These are phyloP conservation scores for Blastomyces silverae DNA, from an alignment of 2,329 filamentous ascomycete genomes.

Conservation along the genomic window DNA sequence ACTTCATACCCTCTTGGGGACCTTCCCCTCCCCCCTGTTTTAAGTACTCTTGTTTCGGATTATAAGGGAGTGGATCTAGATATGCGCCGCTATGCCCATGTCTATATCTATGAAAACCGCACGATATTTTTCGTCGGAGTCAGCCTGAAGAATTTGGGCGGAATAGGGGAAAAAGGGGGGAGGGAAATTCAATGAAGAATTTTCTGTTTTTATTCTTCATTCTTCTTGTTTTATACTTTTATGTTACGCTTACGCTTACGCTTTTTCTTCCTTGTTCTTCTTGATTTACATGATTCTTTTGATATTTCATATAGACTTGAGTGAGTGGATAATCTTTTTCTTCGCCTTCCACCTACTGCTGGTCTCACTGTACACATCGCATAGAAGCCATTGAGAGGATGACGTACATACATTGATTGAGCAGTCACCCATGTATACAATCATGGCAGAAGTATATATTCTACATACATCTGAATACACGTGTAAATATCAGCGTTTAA, in stretches of 20 bases:
- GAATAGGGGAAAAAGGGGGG: background rate
- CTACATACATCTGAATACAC: background rate
- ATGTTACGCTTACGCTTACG: background rate
- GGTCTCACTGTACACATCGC: background rate
- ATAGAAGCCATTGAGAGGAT: background rate
- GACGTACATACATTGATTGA: background rate
- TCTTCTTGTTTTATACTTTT: background rate
- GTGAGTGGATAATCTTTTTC: background rate
- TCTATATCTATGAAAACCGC: background rate
- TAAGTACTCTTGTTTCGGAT: constrained; percentile 1
- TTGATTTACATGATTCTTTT: background rate
- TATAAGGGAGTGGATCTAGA: background rate
- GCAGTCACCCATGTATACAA: background rate
- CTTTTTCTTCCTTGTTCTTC: background rate
- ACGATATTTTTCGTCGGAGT: background rate
- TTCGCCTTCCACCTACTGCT: background rate
- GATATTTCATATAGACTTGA: background rate
- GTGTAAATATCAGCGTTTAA: background rate
- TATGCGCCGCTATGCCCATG: background rate
- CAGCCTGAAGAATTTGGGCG: background rate
- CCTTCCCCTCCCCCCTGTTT: background rate
- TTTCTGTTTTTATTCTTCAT: background rate
- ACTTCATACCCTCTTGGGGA: background rate
- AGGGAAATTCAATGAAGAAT: background rate
- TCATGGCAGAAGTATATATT: background rate